These are phyloP conservation scores for Raphanus raphanistrum DNA, from an alignment of 345 rosid species.

Conservation along the genomic window DNA sequence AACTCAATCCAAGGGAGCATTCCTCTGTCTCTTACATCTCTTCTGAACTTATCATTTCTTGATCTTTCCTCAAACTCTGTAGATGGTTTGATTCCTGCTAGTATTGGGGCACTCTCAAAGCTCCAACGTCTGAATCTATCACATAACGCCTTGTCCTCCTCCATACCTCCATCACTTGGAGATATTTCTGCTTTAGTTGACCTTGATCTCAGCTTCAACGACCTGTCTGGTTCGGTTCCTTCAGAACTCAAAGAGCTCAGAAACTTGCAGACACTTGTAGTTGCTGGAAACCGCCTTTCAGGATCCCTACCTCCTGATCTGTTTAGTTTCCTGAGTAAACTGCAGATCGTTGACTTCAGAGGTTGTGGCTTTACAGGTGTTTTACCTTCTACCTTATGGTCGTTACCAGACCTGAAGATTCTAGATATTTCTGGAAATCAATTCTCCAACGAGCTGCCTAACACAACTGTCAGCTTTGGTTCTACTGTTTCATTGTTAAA, in stretches of 20 bases:
- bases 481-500: conserved; percentile 47
- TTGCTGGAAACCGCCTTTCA: conserved; percentile 55
- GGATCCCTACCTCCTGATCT: conserved; percentile 59
- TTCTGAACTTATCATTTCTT: conserved; percentile 56
- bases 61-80: conserved; percentile 75
- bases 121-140: conserved; percentile 80
- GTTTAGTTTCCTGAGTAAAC: conserved; percentile 54
- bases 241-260: conserved; percentile 56
- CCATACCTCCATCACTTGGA: conserved; percentile 77
- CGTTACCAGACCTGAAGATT: conserved; percentile 49
- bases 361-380: conserved; percentile 51
- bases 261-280: conserved; percentile 58
- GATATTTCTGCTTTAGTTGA: conserved; percentile 58
- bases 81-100: conserved; percentile 57
- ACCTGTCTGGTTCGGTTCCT: conserved; percentile 65
- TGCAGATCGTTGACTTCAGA: conserved; percentile 61
- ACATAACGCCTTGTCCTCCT: conserved; percentile 52
- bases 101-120: conserved; percentile 55
- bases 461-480: conserved; percentile 30
- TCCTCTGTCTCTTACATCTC: conserved; percentile 57
- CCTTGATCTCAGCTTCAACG: conserved; percentile 84
- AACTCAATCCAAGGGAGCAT: conserved; percentile 63
- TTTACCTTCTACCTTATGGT: conserved; percentile 48
- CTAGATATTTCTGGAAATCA: conserved; percentile 64
- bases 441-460: conserved; percentile 53